phyloP scores from a whole-genome alignment of 1,284 basidiomycete genomes.

The Microbotryomycetes sp. region DNA sequence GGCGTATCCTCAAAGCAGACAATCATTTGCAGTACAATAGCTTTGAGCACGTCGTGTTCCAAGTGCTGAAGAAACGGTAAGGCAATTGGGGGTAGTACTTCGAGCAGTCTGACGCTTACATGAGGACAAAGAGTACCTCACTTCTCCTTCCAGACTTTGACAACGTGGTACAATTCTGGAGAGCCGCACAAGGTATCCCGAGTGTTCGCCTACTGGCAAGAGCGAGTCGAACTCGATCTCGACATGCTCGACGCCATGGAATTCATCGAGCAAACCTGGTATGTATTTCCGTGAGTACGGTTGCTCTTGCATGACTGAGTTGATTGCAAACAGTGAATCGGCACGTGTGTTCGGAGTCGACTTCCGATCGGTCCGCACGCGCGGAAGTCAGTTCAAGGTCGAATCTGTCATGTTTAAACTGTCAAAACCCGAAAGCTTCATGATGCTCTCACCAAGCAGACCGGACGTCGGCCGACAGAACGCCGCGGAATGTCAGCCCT shows the following conservation, averaged over 20 bases:
- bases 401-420: conserved; percentile 97
- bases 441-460: conserved; percentile 77
- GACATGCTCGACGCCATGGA: conserved; percentile 73
- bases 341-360: conserved; percentile 95
- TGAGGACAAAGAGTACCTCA: conserved; percentile 65
- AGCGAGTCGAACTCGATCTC: conserved; percentile 59
- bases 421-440: conserved; percentile 90
- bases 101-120: background rate
- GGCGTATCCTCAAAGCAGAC: conserved; percentile 85
- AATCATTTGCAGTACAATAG: conserved; percentile 71
- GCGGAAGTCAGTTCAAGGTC: conserved; percentile 96
- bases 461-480: conserved; percentile 86
- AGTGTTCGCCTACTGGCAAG: conserved; percentile 58
- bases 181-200: conserved; percentile 51
- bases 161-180: conserved; percentile 61
- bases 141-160: conserved; percentile 61
- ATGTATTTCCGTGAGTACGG: conserved; percentile 36
- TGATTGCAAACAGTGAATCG: conserved; percentile 61
- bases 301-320: background rate
- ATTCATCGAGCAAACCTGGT: conserved; percentile 81
- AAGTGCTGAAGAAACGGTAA: conserved; percentile 65
- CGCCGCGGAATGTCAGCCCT: conserved; percentile 86
- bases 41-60: conserved; percentile 82
- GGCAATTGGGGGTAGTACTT: no score
- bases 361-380: conserved; percentile 87